phyloP scores from a whole-genome alignment of 305 asterid genomes.

The Caryopteris hybrid region DNA sequence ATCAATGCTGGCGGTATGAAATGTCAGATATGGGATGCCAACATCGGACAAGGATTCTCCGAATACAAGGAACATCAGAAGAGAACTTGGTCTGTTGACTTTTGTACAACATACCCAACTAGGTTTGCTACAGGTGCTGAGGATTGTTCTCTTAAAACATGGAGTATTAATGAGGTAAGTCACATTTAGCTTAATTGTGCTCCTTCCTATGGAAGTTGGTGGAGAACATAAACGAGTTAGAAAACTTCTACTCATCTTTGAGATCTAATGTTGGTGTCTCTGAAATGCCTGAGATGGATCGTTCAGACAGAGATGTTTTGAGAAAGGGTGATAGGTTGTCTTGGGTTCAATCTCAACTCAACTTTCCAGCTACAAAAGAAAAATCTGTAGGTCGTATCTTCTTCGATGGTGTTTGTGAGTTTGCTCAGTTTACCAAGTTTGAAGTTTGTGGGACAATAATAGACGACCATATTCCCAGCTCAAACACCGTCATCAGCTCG shows the following conservation, averaged over 20 bases:
- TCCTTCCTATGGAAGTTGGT: too few species aligned
- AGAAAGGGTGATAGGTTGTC: conserved; percentile 20
- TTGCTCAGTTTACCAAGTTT: conserved; percentile 39
- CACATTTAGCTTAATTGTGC: too few species aligned
- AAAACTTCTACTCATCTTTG: too few species aligned
- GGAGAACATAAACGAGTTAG: conserved; percentile 26
- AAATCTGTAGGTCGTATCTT: conserved; percentile 21
- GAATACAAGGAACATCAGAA: conserved; percentile 41
- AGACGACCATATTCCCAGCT: conserved; percentile 29
- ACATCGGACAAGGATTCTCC: conserved; percentile 38
- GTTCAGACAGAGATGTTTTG: conserved; percentile 30
- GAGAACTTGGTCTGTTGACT: conserved; percentile 72
- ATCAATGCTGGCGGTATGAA: too few species aligned
- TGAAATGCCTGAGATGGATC: conserved; percentile 7
- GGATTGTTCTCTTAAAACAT: conserved; percentile 55
- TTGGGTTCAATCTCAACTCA: neutral
- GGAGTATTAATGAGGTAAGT: conserved; percentile 54
- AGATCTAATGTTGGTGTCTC: conserved; percentile 25
- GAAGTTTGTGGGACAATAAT: conserved; percentile 41
- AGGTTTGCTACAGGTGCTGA: conserved; percentile 69
- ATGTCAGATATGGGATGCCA: conserved; percentile 50
- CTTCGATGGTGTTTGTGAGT: conserved; percentile 46
- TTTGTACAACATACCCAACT: conserved; percentile 51
- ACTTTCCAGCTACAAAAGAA: neutral
- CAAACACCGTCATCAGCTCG: conserved; percentile 39